A percentile compares a stretch with the other conserved stretches of the same genome.
Conservation (phyloP, 1,284 basidiomycete species). For the Rhodotorula sp. region DNA sequence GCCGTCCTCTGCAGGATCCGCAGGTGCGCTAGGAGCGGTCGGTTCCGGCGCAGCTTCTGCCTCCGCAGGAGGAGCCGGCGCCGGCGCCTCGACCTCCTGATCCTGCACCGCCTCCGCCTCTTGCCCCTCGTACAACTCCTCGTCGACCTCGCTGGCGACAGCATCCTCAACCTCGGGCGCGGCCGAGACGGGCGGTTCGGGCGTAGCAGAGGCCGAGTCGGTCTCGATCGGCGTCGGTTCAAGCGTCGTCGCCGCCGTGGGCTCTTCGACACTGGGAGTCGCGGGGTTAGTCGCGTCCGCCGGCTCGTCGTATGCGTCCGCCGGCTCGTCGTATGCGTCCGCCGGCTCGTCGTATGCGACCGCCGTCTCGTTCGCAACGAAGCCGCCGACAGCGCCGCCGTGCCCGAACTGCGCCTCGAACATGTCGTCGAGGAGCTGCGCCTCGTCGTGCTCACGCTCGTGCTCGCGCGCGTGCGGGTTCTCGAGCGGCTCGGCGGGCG, state of each 20-base stretch:
- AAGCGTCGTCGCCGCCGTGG: neutral
- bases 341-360: neutral
- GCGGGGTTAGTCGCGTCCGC: no score
- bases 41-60: no score
- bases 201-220: neutral
- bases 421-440: slow-evolving; percentile 7
- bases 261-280: neutral
- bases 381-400: neutral
- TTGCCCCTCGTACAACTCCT: neutral
- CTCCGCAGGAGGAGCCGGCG: neutral
- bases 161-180: neutral
- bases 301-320: neutral
- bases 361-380: neutral
- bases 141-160: neutral
- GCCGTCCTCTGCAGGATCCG: no score
- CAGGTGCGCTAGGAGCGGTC: no score
- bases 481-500: neutral
- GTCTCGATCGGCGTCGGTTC: neutral
- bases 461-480: neutral
- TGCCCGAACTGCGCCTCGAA: slow-evolving; percentile 6
- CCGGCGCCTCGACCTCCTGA: neutral
- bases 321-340: neutral
- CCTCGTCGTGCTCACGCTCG: neutral
- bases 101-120: neutral
- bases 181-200: neutral